Percentiles rank a stretch among this genome's conserved stretches.
phyloP scores from a whole-genome alignment of 768 basidiomycete species.

The Mycena metata region DNA sequence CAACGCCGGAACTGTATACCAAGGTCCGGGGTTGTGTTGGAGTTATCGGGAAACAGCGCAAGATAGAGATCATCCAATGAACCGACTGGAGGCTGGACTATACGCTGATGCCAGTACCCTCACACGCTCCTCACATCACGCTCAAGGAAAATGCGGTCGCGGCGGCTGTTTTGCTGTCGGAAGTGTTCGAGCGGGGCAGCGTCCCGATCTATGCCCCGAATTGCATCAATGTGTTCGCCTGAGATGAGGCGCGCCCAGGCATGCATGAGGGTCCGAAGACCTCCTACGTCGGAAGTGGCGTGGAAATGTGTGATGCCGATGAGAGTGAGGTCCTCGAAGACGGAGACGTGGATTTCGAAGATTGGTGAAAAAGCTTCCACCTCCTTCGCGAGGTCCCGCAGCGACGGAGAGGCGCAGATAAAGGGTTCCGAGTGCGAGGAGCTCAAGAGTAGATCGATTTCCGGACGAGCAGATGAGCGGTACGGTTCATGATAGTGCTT shows the following conservation, averaged over 20 bases:
- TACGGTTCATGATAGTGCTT: neutral
- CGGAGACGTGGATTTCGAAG: slow-evolving; percentile 10
- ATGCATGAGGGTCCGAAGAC: slow-evolving; percentile 12
- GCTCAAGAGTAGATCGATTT: neutral
- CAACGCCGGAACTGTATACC: too few species aligned
- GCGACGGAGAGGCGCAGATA: neutral
- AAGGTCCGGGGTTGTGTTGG: too few species aligned
- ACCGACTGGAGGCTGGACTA: too few species aligned
- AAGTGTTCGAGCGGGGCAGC: neutral
- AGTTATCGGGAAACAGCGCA: too few species aligned
- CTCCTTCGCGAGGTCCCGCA: neutral
- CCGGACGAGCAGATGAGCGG: neutral
- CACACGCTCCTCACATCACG: neutral
- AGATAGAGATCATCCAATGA: too few species aligned
- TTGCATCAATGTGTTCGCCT: slow-evolving; percentile 6
- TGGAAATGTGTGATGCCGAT: slow-evolving; percentile 21
- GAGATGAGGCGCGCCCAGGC: slow-evolving; percentile 17
- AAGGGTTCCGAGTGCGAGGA: neutral
- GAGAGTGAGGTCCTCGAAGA: slow-evolving; percentile 27
- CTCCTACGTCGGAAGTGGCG: slow-evolving; percentile 5
- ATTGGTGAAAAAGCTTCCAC: too few species aligned
- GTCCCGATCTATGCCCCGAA: slow-evolving; percentile 20
- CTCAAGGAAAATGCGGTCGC: too few species aligned
- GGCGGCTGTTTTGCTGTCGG: too few species aligned
- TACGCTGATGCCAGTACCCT: neutral